phyloP scores from a whole-genome alignment of 2,329 filamentous ascomycete species.

The Elsinoe batatas region DNA sequence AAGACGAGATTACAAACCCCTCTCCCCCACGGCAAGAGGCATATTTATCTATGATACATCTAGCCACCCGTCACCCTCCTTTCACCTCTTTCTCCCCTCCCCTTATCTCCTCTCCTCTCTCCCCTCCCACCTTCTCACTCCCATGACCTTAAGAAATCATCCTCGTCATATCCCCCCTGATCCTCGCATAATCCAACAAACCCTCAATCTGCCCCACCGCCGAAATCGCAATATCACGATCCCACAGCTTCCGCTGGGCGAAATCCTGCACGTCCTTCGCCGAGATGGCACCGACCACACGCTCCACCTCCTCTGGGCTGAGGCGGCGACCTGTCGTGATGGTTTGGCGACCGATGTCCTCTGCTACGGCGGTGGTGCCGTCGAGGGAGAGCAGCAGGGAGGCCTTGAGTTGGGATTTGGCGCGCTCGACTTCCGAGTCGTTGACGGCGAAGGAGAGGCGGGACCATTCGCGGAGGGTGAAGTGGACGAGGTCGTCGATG shows the following conservation, averaged over 20 bases:
- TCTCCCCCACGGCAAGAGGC: slow-evolving; percentile 1
- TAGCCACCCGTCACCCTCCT: slow-evolving; percentile 2
- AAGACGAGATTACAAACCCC: not conserved
- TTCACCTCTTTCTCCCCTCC: no score
- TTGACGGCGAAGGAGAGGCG: slow-evolving; percentile 82
- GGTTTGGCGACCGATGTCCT: slow-evolving; percentile 98
- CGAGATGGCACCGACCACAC: slow-evolving; percentile 75
- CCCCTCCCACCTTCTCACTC: not conserved
- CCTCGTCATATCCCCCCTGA: slow-evolving; percentile 79
- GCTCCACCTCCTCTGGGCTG: slow-evolving; percentile 88
- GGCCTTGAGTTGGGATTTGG: slow-evolving; percentile 98
- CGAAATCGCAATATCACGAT: slow-evolving; percentile 88
- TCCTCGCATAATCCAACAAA: slow-evolving; percentile 63
- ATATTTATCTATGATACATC: slow-evolving; percentile 12
- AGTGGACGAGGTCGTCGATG: slow-evolving; percentile 94
- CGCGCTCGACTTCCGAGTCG: slow-evolving; percentile 88
- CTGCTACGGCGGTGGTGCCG: slow-evolving; percentile 91
- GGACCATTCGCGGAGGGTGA: slow-evolving; percentile 96
- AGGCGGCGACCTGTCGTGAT: slow-evolving; percentile 91
- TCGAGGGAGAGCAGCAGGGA: slow-evolving; percentile 95
- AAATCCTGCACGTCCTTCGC: slow-evolving; percentile 98
- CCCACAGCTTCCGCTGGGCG: slow-evolving; percentile 90
- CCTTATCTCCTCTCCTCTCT: not conserved
- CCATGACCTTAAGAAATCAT: slow-evolving; percentile 42
- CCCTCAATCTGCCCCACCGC: slow-evolving; percentile 91